These are phyloP conservation scores for Ceratocystiopsis minuta DNA, from an alignment of 2,329 filamentous ascomycete species.

Conservation along the genomic window DNA sequence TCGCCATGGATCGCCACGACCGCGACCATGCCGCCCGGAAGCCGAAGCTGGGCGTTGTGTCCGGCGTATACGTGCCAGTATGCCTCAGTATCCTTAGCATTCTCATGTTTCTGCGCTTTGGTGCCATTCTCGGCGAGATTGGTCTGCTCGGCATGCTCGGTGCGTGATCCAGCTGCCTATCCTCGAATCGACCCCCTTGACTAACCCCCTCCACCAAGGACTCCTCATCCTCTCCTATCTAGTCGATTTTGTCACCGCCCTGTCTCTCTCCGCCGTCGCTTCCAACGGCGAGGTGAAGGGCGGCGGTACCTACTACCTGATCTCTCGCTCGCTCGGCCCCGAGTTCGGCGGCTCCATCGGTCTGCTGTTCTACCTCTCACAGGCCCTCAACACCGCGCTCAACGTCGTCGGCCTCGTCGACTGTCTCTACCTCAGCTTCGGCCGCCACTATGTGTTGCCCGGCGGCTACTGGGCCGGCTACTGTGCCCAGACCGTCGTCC, in stretches of 20 bases:
- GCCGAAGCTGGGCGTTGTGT: conserved; percentile 57
- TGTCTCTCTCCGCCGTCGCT: conserved; percentile 76
- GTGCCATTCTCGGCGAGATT: conserved; percentile 64
- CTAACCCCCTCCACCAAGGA: conserved; percentile 22
- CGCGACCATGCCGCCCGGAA: conserved; percentile 15
- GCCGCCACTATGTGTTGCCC: conserved; percentile 49
- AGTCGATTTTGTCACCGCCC: conserved; percentile 67
- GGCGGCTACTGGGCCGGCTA: conserved; percentile 64
- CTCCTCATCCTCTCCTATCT: conserved; percentile 60
- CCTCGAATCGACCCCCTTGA: neutral
- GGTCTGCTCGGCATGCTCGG: conserved; percentile 67
- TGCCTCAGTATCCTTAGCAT: conserved; percentile 79
- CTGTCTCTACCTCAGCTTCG: conserved; percentile 62
- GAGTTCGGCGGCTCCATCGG: conserved; percentile 79
- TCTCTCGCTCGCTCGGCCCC: conserved; percentile 68
- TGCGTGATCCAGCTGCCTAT: conserved; percentile 19
- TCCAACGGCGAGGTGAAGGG: conserved; percentile 80
- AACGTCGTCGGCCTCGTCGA: conserved; percentile 77
- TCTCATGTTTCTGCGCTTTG: conserved; percentile 82
- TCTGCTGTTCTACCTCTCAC: conserved; percentile 78
- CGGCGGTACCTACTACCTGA: conserved; percentile 76
- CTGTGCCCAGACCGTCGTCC: conserved; percentile 52
- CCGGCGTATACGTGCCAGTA: conserved; percentile 74
- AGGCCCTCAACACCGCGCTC: conserved; percentile 70
- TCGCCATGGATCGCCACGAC: neutral